Base-by-base conservation (phyloP, 805 yeast genomes). In the Cyberlindnera saturnus region DNA sequence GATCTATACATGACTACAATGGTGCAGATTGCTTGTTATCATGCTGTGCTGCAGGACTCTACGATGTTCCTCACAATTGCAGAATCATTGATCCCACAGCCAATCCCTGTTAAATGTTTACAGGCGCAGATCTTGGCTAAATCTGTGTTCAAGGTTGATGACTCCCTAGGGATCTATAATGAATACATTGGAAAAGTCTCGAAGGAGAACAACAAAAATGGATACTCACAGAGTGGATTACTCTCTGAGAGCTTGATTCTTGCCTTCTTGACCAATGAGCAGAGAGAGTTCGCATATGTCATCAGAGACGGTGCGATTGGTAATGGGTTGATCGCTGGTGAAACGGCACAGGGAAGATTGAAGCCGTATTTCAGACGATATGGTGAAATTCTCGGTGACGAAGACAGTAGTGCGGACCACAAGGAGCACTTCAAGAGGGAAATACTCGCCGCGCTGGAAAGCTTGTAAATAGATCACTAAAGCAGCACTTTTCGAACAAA, bases 221-320 rank as follows among this genome's bases (percentile, higher is more conserved):
- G 59, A 1, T 43, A 71, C 13, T 73, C 81, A 0, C 65, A 69
- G 3, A 55, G 70, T 14, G 77, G 77, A 1, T 42, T 61, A 5
- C 49, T 77, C 19, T 70, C 77, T 1, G 79, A 78, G 48, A 59
- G 78, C 3, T 52, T 78, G 32, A 58, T 77, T 26, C 47, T 73
- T 14, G 69, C 73, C 0, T 65, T 57, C 42, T 55, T 79, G 32
- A 65, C 67, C 17, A 64, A 67, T 32, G 61, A 66, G 35, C 82
- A 79, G 54, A 59, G 81, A 35, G 77, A 74, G 46, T 77, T 79
- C 58, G 81, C 82, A 0, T 63, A 67, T 42, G 69, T 75, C 35
- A 55, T 77, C 11, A 64, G 68, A 46, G 79, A 76, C 35, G 75
- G 74, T 49, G 74, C 77, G 0, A 51, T 65, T 0, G 63, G 60